Evolutionary conservation across 139 green algal genomes (phyloP).

Genomic region (Microglena sp.): DNA sequence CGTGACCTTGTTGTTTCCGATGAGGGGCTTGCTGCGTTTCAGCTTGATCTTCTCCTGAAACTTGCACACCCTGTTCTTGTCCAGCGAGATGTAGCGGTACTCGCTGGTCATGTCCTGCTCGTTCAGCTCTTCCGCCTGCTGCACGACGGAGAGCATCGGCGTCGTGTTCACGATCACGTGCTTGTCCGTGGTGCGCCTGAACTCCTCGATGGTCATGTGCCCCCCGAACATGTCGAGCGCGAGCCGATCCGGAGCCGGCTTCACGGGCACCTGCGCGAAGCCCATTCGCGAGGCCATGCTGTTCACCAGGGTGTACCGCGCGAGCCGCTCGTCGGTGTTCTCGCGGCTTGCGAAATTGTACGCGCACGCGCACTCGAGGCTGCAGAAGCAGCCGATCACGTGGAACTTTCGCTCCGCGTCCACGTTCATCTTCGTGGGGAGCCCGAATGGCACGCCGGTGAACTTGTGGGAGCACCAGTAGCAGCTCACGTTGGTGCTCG

Average conservation of each 20-base stretch:
- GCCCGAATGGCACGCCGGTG: background rate
- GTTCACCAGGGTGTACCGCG: constrained; percentile 7
- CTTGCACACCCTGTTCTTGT: too few relatives aligned
- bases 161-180: too few relatives aligned
- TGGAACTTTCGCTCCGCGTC: background rate
- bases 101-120: too few relatives aligned
- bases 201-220: constrained; percentile 12
- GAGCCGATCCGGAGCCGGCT: constrained; percentile 3
- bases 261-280: background rate
- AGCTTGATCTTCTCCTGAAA: too few relatives aligned
- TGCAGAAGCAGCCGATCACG: constrained; percentile 16
- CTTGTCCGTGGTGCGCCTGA: too few relatives aligned
- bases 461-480: constrained; percentile 24
- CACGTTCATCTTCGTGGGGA: constrained; percentile 4
- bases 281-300: background rate
- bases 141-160: too few relatives aligned
- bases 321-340: background rate
- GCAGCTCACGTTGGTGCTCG: constrained; percentile 12
- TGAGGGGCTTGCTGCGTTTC: too few relatives aligned
- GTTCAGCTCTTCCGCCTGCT: too few relatives aligned
- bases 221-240: constrained; percentile 11
- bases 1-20: too few relatives aligned
- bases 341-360: constrained; percentile 7
- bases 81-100: too few relatives aligned
- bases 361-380: constrained; percentile 8